Evolutionary conservation across 1,139 yeast species (phyloP), one percentile per base, ranked within the genome.

Genomic region (Saccharomyces hybrid): DNA sequence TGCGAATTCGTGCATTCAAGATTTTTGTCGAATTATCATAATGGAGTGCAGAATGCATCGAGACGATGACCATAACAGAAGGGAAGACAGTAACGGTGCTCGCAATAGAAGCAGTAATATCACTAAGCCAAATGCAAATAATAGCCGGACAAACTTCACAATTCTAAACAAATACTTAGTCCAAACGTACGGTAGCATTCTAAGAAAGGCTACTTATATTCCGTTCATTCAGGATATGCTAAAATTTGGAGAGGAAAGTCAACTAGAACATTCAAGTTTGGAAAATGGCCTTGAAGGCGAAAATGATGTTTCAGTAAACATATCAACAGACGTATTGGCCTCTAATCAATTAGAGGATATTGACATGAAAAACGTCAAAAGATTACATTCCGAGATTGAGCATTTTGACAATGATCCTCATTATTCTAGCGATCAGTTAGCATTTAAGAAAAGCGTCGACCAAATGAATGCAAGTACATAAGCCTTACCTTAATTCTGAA

Each of bases 1-100:
- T 57, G 78, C 88, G 1, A 87, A 83, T 64, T 88, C 97, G 0
- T 78, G 95, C 3, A 80, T 95, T 60, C 74, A 90, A 53, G 93
- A 87, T 63, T 74, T 91, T 47, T 72, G 89, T 52, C 86, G 82
- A 59, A 70, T 78, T 3, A 70, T 88, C 2, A 66, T 78, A 6
- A 70, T 65, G 3, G 61, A 62, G 25, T 64, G 67, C 54, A 31
- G 53, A 41, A 56, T 57, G 8, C 56, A 57, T 5, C 56, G 52
- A 47, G 65, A 58, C 31, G 69, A 68, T 14, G 49, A 51, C 44
- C 58, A 61, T 13, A 67, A 61, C 34, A 61, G 59, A 32, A 50
- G 52, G 26, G 58, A 49, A 8, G 32, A 46, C 16, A 20, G 25
- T 2, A 16, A 38, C 13, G 25, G 44, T 8, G 1, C 28, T 25